Conservation (phyloP, 2,329 filamentous ascomycete genomes). For the Ambrosiella cleistominuta region DNA sequence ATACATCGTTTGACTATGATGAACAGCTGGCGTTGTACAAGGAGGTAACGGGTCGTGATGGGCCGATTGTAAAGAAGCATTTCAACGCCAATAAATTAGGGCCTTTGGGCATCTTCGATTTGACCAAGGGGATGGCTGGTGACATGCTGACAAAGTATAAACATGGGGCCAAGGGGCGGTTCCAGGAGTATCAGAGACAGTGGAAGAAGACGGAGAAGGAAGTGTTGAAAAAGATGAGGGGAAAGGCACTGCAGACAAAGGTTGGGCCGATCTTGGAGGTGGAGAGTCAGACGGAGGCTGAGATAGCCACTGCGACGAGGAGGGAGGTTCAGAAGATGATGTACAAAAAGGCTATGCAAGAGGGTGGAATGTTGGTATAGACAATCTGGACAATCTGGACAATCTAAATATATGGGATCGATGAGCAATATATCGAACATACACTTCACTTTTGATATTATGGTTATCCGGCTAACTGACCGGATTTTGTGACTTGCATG, state of each 20-base stretch:
- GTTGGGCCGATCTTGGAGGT: not conserved
- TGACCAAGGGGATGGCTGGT: slow-evolving; percentile 64
- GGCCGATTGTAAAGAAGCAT: not conserved
- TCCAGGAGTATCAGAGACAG: slow-evolving; percentile 31
- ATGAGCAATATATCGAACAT: no score
- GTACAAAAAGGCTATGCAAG: not conserved
- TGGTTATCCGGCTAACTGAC: no score
- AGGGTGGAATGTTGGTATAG: no score
- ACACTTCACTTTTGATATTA: no score
- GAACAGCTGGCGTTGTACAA: slow-evolving; percentile 26
- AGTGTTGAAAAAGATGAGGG: not conserved
- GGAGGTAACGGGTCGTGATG: no score
- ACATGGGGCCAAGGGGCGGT: slow-evolving; percentile 57
- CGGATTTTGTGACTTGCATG: no score
- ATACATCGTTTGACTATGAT: not conserved
- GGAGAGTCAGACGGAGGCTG: not conserved
- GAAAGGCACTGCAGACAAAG: not conserved
- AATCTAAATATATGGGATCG: no score
- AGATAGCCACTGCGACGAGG: not conserved
- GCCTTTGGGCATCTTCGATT: slow-evolving; percentile 32
- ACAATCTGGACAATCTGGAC: no score
- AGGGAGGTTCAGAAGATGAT: not conserved
- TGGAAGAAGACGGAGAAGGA: slow-evolving; percentile 28
- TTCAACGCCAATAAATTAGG: slow-evolving; percentile 17
- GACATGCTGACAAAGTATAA: slow-evolving; percentile 91